phyloP scores from a whole-genome alignment of 768 basidiomycete species.

The Termitomyces sp. region DNA sequence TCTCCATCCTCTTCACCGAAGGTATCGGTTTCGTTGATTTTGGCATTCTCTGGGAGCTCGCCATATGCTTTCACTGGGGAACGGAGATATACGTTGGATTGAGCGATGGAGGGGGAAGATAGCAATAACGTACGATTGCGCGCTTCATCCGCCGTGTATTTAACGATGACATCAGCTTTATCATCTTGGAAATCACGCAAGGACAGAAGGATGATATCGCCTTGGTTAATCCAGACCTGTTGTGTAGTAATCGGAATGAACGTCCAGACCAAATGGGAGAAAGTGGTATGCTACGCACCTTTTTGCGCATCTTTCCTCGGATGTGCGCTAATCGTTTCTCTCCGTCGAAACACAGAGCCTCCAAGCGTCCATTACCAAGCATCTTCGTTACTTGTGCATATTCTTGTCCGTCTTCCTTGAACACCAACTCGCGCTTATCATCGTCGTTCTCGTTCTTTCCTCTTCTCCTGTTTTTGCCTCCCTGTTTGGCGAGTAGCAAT shows the following conservation, averaged over 20 bases:
- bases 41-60: slow-evolving; percentile 92
- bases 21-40: slow-evolving; percentile 94
- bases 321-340: slow-evolving; percentile 98
- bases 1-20: slow-evolving; percentile 90
- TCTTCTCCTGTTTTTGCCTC: slow-evolving; percentile 98
- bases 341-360: slow-evolving; percentile 96
- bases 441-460: slow-evolving; percentile 99
- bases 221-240: slow-evolving; percentile 99
- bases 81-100: not conserved
- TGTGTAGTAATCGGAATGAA: not conserved
- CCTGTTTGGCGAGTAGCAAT: slow-evolving; percentile 39
- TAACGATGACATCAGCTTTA: slow-evolving; percentile 99
- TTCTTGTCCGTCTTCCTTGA: slow-evolving; percentile 98
- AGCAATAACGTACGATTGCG: slow-evolving; percentile 52
- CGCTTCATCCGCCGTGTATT: slow-evolving; percentile 96
- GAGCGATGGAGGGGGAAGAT: not conserved
- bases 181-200: slow-evolving; percentile 98
- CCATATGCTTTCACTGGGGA: slow-evolving; percentile 89
- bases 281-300: slow-evolving; percentile 50
- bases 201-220: slow-evolving; percentile 92
- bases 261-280: slow-evolving; percentile 5
- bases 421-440: slow-evolving; percentile 97
- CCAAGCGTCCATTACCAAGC: slow-evolving; percentile 95
- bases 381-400: slow-evolving; percentile 99
- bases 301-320: slow-evolving; percentile 98